phyloP scores from a whole-genome alignment of 257 asterid genomes.

The Coffea canephora region DNA sequence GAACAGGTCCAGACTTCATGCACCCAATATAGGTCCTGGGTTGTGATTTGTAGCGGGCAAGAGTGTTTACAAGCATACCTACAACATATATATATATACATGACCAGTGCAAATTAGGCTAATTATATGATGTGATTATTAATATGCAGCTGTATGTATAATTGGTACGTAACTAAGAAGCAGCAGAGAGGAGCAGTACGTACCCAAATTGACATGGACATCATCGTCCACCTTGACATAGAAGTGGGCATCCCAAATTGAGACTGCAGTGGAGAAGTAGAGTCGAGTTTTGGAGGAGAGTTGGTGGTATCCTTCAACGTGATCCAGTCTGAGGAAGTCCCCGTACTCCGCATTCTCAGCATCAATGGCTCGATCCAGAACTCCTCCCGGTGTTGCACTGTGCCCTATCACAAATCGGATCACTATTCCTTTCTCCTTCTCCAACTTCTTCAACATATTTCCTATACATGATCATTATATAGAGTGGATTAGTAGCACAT shows the following conservation, averaged over 20 bases:
- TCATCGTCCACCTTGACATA: slow-evolving; percentile 82
- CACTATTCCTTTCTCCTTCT: slow-evolving; percentile 63
- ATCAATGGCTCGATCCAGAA: slow-evolving; percentile 52
- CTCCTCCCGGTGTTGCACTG: slow-evolving; percentile 48
- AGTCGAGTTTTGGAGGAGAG: slow-evolving; percentile 61
- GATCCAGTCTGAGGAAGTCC: slow-evolving; percentile 62
- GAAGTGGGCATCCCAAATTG: slow-evolving; percentile 72
- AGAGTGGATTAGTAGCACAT: too few relatives aligned
- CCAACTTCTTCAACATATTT: slow-evolving; percentile 46
- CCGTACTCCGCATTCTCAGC: slow-evolving; percentile 48
- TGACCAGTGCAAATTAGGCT: neutral
- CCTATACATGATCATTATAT: slow-evolving; percentile 19
- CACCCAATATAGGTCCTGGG: slow-evolving; percentile 78
- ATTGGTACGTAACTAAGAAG: too few relatives aligned
- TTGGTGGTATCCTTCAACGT: slow-evolving; percentile 61
- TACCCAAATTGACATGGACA: slow-evolving; percentile 64
- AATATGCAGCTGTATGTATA: too few relatives aligned
- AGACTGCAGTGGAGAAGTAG: slow-evolving; percentile 58
- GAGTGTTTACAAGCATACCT: slow-evolving; percentile 25
- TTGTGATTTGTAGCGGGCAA: slow-evolving; percentile 51
- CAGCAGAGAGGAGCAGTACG: neutral
- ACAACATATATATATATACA: too few relatives aligned
- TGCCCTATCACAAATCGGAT: slow-evolving; percentile 65
- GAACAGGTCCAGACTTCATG: slow-evolving; percentile 88
- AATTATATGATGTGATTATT: too few relatives aligned